phyloP scores from a whole-genome alignment of 129 eudicot genomes.

The Flaveria robusta region DNA sequence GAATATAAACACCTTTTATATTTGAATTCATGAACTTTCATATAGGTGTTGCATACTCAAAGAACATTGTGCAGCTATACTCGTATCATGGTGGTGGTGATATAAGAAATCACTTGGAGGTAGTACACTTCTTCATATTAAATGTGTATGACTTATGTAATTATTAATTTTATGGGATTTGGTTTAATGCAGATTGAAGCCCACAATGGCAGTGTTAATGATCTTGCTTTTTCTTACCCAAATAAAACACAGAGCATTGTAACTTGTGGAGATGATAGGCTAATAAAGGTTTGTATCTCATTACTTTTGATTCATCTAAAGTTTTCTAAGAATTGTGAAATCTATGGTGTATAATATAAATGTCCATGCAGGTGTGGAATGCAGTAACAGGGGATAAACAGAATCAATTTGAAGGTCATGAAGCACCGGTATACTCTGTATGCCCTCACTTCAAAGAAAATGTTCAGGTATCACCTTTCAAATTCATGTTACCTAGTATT shows the following conservation, averaged over 20 bases:
- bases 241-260: constrained; percentile 69
- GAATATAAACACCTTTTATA: constrained; percentile 19
- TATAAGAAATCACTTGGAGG: constrained; percentile 80
- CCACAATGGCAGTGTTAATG: constrained; percentile 88
- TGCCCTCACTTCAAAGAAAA: constrained; percentile 86
- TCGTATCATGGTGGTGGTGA: constrained; percentile 68
- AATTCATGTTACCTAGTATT: constrained; percentile 1
- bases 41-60: constrained; percentile 88
- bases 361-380: constrained; percentile 70
- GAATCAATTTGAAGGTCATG: constrained; percentile 79
- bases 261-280: constrained; percentile 88
- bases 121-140: constrained; percentile 20
- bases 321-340: constrained; percentile 1
- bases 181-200: constrained; percentile 78
- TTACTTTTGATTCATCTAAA: background rate
- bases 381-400: constrained; percentile 69
- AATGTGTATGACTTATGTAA: background rate
- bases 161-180: background rate
- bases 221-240: constrained; percentile 82
- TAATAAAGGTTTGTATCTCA: constrained; percentile 68
- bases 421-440: constrained; percentile 82
- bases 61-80: constrained; percentile 73
- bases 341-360: constrained; percentile 7
- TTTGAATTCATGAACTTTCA: constrained; percentile 14
- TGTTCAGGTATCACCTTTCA: constrained; percentile 55